Base-by-base conservation (phyloP, 768 basidiomycete species). In the Boletus eberwhitei region DNA sequence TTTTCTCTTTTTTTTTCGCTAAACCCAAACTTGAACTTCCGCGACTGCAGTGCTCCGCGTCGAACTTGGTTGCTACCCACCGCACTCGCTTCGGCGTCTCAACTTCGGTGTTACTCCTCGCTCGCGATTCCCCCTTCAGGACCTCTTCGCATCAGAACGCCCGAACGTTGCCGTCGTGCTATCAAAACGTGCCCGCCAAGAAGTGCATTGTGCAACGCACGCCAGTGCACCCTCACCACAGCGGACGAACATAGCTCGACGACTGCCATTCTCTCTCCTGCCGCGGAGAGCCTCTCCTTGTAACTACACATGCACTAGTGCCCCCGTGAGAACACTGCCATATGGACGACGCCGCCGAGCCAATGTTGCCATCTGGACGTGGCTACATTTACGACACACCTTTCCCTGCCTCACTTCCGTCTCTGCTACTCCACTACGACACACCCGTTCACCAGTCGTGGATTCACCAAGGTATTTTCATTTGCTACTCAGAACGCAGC, bases 151-250 rank as follows among this genome's bases (percentile, higher is more conserved):
- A 53, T 41, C 24, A 48, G 50, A 58, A 53, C 14, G 19, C 31
- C 36, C 22, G 32, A 55, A n/a, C n/a, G 40, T 43, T 34, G 35
- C 40, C 47, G 46, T 34, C 50, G 29, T 46, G 50, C 35, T 50
- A 60, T 63, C 48, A 63, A 59, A 61, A 63, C 60, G 61, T 60
- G 59, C 41, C 53, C 37, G 59, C 48, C 24, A 38, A 57, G 53
- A 59, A 50, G 41, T 24, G 37, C 35, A 17, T 22, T 34, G 36
- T 21, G 31, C 51, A 38, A 48, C 29, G 58, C 58, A 43, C 50
- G 4, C 24, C 53, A 52, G 46, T 34, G 12, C 47, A 37, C 24
- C 34, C 48, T 31, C n/a, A n/a, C 26, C 38, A n/a, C 38, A 29
- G 9, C 32, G 16, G 22, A 60, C 37, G 17, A 47, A 50, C 13